These are phyloP conservation scores for Entomortierella parvispora DNA, from an alignment of 192 early-diverging fungal species.

Conservation along the genomic window DNA sequence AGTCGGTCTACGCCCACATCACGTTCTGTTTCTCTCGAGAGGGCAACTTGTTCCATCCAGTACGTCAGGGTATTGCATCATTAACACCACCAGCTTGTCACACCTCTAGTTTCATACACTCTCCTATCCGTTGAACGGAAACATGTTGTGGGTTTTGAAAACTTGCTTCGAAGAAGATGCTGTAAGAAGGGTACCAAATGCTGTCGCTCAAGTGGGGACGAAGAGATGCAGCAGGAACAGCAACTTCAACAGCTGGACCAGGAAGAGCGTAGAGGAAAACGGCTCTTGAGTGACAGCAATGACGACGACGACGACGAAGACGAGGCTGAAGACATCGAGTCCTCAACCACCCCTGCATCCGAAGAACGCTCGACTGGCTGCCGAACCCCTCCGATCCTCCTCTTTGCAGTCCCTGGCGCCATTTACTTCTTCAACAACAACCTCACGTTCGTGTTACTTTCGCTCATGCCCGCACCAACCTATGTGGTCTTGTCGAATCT, in stretches of 20 bases:
- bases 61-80: too few species aligned
- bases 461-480: constrained; percentile 52
- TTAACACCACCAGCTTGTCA: too few species aligned
- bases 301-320: constrained; percentile 22
- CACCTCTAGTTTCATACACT: constrained; percentile 33
- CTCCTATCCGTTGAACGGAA: constrained; percentile 34
- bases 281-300: constrained; percentile 7
- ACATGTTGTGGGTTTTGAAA: constrained; percentile 11
- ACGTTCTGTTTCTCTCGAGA: background rate
- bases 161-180: constrained; percentile 15
- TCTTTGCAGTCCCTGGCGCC: constrained; percentile 49
- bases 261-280: constrained; percentile 18
- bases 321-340: constrained; percentile 2
- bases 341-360: background rate
- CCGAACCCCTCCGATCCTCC: constrained; percentile 26
- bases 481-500: constrained; percentile 51
- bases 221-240: constrained; percentile 4
- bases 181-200: background rate
- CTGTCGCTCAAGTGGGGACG: background rate
- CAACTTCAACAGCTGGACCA: constrained; percentile 7
- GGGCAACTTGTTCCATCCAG: background rate
- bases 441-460: constrained; percentile 39
- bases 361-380: constrained; percentile 1
- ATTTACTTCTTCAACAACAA: constrained; percentile 58
- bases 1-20: too few species aligned